These are phyloP conservation scores for Coniochaeta sp. DNA, from an alignment of 2,329 filamentous ascomycete genomes.

Conservation along the genomic window DNA sequence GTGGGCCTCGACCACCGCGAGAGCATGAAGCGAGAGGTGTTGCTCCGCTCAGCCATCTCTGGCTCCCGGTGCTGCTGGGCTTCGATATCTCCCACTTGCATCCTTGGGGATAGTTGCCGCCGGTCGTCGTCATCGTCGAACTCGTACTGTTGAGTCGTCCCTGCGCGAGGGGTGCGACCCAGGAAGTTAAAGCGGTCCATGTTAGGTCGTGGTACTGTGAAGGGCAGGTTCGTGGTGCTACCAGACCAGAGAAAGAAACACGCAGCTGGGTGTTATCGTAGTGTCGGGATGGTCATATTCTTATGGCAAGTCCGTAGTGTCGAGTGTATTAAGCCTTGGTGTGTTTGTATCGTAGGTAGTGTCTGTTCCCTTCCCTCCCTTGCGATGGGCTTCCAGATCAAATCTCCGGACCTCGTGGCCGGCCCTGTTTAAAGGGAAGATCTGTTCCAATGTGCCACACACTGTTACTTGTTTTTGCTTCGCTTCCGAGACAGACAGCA, in stretches of 20 bases:
- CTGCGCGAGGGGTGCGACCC: background rate
- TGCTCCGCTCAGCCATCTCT: conserved; percentile 21
- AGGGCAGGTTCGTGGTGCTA: background rate
- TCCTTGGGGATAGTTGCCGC: conserved; percentile 7
- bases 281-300: background rate
- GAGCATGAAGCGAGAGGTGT: conserved; percentile 13
- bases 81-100: conserved; percentile 5
- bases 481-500: background rate
- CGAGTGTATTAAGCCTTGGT: background rate
- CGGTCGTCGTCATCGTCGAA: conserved; percentile 15
- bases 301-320: background rate
- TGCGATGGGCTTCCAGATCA: background rate
- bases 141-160: background rate
- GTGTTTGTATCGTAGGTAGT: background rate
- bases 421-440: background rate
- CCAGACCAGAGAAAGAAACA: background rate
- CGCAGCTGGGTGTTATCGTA: background rate
- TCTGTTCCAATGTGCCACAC: background rate
- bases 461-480: background rate
- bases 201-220: conserved; percentile 1
- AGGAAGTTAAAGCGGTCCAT: conserved; percentile 3
- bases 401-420: background rate
- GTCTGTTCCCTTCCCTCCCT: background rate
- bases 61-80: conserved; percentile 5
- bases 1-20: conserved; percentile 20